Percentiles rank a stretch among this genome's conserved stretches.
phyloP scores from a whole-genome alignment of 163 green algal genomes.

The Chlamydomonas reinhardtii region DNA sequence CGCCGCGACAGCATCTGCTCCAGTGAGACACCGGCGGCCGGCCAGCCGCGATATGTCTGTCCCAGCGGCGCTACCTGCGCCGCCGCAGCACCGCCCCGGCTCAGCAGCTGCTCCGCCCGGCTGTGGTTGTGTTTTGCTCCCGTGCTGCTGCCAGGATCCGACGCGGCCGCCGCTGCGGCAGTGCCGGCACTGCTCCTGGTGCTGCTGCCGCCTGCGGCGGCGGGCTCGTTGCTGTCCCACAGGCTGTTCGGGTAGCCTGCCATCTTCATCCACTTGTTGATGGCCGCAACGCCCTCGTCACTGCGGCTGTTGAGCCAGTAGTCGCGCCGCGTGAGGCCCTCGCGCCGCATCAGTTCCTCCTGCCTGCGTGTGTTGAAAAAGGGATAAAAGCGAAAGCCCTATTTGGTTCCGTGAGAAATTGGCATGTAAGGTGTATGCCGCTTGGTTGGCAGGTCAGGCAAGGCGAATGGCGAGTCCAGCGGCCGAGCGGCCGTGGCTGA shows the following conservation, averaged over 20 bases:
- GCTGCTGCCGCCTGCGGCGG: background rate
- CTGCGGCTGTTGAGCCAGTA: slow-evolving; percentile 48
- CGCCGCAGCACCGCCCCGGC: background rate
- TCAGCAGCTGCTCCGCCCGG: background rate
- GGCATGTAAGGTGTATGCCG: too few relatives aligned
- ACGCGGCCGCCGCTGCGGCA: too few relatives aligned
- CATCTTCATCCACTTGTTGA: slow-evolving; percentile 6
- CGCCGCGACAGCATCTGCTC: slow-evolving; percentile 10
- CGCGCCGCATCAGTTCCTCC: slow-evolving; percentile 49
- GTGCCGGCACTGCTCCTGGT: background rate
- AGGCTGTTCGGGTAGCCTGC: slow-evolving; percentile 32
- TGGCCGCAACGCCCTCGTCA: slow-evolving; percentile 40
- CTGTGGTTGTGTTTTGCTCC: background rate
- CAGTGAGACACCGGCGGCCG: background rate
- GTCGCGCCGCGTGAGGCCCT: slow-evolving; percentile 27
- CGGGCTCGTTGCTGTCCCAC: background rate
- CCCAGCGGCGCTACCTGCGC: background rate
- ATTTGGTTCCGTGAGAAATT: too few relatives aligned
- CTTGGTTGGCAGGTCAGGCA: too few relatives aligned
- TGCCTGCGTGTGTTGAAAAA: background rate
- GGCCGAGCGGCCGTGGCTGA: too few relatives aligned
- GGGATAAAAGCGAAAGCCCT: too few relatives aligned
- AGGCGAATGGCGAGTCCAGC: too few relatives aligned
- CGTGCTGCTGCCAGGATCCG: background rate
- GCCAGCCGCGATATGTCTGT: slow-evolving; percentile 14